Evolutionary conservation across 257 asterid genomes (phyloP), one percentile per base, ranked within the genome.

Genomic region (Avicennia marina): DNA sequence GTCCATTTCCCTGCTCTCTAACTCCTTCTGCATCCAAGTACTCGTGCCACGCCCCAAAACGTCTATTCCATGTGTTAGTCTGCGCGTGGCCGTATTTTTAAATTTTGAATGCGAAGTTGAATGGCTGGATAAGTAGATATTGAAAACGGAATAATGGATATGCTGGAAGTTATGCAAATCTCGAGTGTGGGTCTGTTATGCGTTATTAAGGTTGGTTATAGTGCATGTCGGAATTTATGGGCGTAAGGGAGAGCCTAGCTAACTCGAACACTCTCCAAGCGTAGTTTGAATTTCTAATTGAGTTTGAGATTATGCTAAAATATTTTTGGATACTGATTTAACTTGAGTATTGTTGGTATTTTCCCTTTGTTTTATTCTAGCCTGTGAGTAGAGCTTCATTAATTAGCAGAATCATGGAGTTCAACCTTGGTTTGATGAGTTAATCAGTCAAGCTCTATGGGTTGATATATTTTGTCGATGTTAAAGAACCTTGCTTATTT

Each of bases 91-190:
- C 16, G 12, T 26, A n/a, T n/a, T 27, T 12, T 56, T 25, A 27
- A 2, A 17, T 47, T 26, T 36, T 40, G 15, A 19, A 65, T 39
- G 18, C 22, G 33, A 38, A 60, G 44, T 27, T 66, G 32, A 46
- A 21, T 32, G 6, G 46, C 46, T 38, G 36, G 19, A 38, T 48
- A 17, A 32, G 29, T 38, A 17, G 34, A 17, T 17, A 18, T 19
- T 15, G 55, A 40, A 2, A 31, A 20, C 18, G 43, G 43, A 41
- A 36, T 42, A 15, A 42, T 58, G 29, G 24, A 42, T 40, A 27
- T 19, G 38, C 21, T 31, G 16, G 17, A 21, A 52, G 24, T n/a
- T 20, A 21, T 26, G 36, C 48, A 47, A 39, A 62, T 61, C 1
- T 38, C 51, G 11, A 40, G 29, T 43, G 6, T 6, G 15, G 39